A percentile compares a stretch with the other conserved stretches of the same genome.
Evolutionary conservation across 148 eudicot species (phyloP).

Genomic region (Vaccinium corymbosum): DNA sequence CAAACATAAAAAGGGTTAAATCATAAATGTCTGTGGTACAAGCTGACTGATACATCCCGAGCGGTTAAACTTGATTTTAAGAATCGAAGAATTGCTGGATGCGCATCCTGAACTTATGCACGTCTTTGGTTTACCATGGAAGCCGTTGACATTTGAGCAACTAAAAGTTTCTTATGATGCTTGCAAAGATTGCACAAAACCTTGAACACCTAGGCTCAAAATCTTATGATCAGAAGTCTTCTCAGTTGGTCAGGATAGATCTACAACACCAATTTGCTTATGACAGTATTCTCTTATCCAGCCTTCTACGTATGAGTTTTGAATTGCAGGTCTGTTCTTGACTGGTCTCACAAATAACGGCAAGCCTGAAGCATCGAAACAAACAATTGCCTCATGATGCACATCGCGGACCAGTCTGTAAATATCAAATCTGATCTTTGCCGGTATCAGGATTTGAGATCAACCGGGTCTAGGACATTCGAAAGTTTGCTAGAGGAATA

Average conservation of each 20-base stretch:
- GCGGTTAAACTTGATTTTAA: background rate
- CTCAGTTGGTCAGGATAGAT: background rate
- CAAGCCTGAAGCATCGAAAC: background rate
- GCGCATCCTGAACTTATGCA: background rate
- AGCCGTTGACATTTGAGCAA: background rate
- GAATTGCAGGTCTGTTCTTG: background rate
- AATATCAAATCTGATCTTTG: background rate
- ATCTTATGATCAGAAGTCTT: background rate
- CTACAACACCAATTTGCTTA: constrained; percentile 1
- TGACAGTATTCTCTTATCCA: background rate
- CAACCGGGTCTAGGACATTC: background rate
- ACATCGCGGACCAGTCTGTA: background rate
- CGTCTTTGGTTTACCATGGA: background rate
- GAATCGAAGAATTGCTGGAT: background rate
- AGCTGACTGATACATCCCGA: background rate
- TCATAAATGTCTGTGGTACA: background rate
- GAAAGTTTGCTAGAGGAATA: background rate
- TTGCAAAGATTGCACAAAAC: background rate
- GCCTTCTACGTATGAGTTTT: background rate
- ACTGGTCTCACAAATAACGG: background rate
- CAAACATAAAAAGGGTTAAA: background rate
- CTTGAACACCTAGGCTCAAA: background rate
- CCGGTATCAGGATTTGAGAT: background rate
- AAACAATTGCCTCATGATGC: background rate
- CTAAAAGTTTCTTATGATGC: background rate